Evolutionary conservation across 2,329 filamentous ascomycete genomes (phyloP).

Genomic region (Macrophomina tecta): DNA sequence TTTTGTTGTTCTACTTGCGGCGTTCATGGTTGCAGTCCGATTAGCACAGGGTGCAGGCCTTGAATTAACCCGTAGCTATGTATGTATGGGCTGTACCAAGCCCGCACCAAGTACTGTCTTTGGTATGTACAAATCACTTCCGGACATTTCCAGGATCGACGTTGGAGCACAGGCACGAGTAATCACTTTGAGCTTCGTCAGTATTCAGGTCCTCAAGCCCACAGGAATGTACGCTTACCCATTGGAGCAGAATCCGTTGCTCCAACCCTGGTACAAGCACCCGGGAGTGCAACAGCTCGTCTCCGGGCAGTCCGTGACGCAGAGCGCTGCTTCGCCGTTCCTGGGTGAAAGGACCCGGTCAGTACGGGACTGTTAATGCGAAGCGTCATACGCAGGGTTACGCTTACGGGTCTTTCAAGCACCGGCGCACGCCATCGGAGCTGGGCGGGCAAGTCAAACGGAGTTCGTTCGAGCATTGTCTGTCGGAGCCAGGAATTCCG

Average conservation of each 20-base stretch:
- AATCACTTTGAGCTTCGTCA: neutral
- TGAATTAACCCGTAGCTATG: too few species aligned
- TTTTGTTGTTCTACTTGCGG: too few species aligned
- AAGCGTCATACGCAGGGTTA: neutral
- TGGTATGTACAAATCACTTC: neutral
- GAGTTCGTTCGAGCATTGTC: neutral
- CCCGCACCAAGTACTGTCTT: too few species aligned
- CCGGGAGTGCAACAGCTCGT: conserved; percentile 1
- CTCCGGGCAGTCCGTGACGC: neutral
- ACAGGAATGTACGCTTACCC: neutral
- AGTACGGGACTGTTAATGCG: neutral
- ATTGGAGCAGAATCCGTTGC: neutral
- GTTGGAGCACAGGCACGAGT: neutral
- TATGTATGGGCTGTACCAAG: too few species aligned
- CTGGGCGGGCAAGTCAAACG: neutral
- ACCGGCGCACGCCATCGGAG: neutral
- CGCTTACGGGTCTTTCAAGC: neutral
- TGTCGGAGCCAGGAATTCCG: neutral
- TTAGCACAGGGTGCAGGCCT: too few species aligned
- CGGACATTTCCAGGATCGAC: neutral
- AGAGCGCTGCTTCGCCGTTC: neutral
- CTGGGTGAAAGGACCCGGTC: neutral
- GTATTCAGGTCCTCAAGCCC: neutral
- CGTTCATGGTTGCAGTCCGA: too few species aligned
- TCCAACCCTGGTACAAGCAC: conserved; percentile 5